These are phyloP conservation scores for Emmonsia crescens DNA, from an alignment of 2,329 filamentous ascomycete genomes.

Conservation along the genomic window DNA sequence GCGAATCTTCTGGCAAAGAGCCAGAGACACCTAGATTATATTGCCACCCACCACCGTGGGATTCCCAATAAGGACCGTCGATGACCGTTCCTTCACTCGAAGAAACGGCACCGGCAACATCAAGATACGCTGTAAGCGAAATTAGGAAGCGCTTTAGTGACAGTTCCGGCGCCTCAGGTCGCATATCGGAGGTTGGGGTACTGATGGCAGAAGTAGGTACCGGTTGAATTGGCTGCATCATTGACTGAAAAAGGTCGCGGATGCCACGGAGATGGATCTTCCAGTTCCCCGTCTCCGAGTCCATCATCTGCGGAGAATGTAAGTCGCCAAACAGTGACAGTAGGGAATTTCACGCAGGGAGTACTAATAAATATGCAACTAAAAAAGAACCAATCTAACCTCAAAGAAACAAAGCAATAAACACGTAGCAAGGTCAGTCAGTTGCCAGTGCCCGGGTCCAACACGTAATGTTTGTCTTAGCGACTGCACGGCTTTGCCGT, in stretches of 20 bases:
- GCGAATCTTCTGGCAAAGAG: not conserved
- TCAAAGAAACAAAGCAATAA: constrained; percentile 26
- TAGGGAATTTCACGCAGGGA: not conserved
- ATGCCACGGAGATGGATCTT: constrained; percentile 30
- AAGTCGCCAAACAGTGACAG: not conserved
- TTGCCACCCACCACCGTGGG: constrained; percentile 11
- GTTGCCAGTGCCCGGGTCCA: constrained; percentile 12
- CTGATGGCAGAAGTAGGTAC: not conserved
- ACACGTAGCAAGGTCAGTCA: constrained; percentile 27
- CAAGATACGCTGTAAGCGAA: constrained; percentile 30
- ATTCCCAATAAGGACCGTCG: constrained; percentile 30
- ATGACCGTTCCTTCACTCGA: constrained; percentile 29
- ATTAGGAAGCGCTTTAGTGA: constrained; percentile 29
- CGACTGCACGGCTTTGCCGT: constrained; percentile 27
- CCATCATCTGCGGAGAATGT: constrained; percentile 24
- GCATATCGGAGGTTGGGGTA: not conserved
- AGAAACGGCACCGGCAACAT: constrained; percentile 30
- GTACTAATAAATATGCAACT: not conserved
- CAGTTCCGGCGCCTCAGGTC: constrained; percentile 14
- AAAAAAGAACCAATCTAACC: constrained; percentile 14
- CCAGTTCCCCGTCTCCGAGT: constrained; percentile 30
- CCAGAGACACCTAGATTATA: not conserved
- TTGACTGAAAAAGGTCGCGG: constrained; percentile 26
- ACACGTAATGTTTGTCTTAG: constrained; percentile 15
- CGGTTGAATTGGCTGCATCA: constrained; percentile 19